Conservation (phyloP, 1,139 yeast genomes). For the Magnusiomyces tetraspermus region DNA sequence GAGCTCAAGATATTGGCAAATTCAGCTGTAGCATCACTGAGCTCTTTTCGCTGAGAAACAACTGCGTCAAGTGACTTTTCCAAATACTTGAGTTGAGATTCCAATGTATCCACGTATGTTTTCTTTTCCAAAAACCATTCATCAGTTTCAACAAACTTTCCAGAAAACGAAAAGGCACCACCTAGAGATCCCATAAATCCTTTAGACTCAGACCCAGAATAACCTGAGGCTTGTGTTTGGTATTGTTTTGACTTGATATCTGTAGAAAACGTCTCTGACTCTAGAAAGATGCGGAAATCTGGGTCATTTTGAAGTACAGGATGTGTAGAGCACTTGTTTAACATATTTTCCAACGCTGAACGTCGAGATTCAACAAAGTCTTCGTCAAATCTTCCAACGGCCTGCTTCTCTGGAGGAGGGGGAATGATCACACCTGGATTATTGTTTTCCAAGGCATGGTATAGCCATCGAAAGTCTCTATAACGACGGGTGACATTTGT, state of each 20-base stretch:
- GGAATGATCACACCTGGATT: conserved; percentile 91
- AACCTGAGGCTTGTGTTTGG: conserved; percentile 8
- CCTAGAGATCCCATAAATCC: conserved; percentile 52
- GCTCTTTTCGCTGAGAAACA: conserved; percentile 65
- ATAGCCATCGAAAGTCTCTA: conserved; percentile 78
- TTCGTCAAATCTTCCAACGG: conserved; percentile 79
- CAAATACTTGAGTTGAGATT: conserved; percentile 60
- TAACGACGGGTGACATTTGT: conserved; percentile 63
- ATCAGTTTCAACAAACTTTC: conserved; percentile 68
- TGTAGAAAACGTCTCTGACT: conserved; percentile 56
- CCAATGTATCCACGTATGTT: conserved; percentile 61
- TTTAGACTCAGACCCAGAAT: conserved; percentile 11
- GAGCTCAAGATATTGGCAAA: conserved; percentile 45
- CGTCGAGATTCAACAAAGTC: conserved; percentile 83
- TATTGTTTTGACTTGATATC: conserved; percentile 33
- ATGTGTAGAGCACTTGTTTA: conserved; percentile 53
- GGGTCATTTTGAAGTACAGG: conserved; percentile 54
- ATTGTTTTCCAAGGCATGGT: conserved; percentile 74
- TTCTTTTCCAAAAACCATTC: conserved; percentile 64
- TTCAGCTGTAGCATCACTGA: conserved; percentile 58
- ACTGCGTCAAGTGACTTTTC: conserved; percentile 66
- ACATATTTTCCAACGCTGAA: conserved; percentile 80
- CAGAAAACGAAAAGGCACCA: conserved; percentile 44
- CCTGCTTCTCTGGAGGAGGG: conserved; percentile 95
- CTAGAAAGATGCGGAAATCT: conserved; percentile 70